A percentile compares a stretch with the other conserved stretches of the same genome.
These are phyloP conservation scores for Pichia insulana DNA, from an alignment of 805 yeast species.

Conservation along the genomic window DNA sequence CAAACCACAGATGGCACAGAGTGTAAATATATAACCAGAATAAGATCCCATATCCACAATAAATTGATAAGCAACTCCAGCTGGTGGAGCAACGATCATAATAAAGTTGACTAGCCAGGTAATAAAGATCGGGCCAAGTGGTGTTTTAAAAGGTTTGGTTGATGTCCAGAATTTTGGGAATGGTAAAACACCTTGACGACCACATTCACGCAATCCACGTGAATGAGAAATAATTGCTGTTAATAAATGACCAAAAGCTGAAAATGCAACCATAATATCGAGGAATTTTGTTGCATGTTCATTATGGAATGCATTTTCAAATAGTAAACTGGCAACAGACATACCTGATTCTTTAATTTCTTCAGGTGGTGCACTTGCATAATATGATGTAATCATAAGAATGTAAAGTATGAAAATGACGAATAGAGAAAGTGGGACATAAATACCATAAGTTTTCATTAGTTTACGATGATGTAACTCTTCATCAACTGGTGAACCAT, in stretches of 20 bases:
- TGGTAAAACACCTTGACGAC: conserved; percentile 75
- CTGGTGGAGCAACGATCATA: conserved; percentile 72
- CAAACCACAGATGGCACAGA: conserved; percentile 54
- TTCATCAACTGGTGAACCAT: conserved; percentile 8
- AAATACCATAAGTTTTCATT: conserved; percentile 50
- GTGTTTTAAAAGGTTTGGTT: conserved; percentile 65
- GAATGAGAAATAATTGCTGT: conserved; percentile 79
- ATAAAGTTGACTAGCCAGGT: conserved; percentile 71
- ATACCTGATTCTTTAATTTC: conserved; percentile 53
- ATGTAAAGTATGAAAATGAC: conserved; percentile 58
- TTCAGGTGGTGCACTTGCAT: conserved; percentile 61
- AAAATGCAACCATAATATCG: conserved; percentile 54
- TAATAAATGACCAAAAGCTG: conserved; percentile 75
- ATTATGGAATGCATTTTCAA: conserved; percentile 59
- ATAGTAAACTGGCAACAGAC: conserved; percentile 68
- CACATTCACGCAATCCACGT: conserved; percentile 70
- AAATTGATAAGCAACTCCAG: conserved; percentile 83
- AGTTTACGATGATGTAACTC: conserved; percentile 38
- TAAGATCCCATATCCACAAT: conserved; percentile 72
- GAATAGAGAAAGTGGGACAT: conserved; percentile 68
- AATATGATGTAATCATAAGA: conserved; percentile 71
- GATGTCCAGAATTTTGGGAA: conserved; percentile 63
- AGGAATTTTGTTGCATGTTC: conserved; percentile 38
- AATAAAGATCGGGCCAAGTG: conserved; percentile 62
- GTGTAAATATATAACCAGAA: conserved; percentile 70